A percentile compares a stretch with the other conserved stretches of the same genome.
phyloP scores from a whole-genome alignment of 257 asterid genomes.

The Nicotiana benthamiana region DNA sequence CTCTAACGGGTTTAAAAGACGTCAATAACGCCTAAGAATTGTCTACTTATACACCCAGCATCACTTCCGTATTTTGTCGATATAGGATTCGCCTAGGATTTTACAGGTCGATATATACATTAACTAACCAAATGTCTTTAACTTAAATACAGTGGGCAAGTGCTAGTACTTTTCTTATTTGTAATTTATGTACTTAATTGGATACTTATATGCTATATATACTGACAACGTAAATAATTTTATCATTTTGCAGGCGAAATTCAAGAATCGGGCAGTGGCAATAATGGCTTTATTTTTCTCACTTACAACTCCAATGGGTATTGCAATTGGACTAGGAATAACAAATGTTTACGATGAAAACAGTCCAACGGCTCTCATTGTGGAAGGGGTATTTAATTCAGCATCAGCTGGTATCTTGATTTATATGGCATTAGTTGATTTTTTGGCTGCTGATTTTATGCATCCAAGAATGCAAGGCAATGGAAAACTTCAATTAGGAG shows the following conservation, averaged over 20 bases:
- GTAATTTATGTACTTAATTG: not conserved
- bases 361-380: conserved; percentile 11
- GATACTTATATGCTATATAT: too few species aligned
- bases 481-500: conserved; percentile 13
- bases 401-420: conserved; percentile 15
- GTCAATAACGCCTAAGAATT: too few species aligned
- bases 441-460: conserved; percentile 13
- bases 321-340: conserved; percentile 2
- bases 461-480: conserved; percentile 14
- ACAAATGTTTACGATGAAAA: conserved; percentile 5
- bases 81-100: too few species aligned
- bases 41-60: too few species aligned
- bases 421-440: conserved; percentile 11
- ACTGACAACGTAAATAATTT: too few species aligned
- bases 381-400: conserved; percentile 7
- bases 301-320: conserved; percentile 11
- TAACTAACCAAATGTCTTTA: too few species aligned
- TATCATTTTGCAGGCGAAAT: not conserved
- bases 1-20: too few species aligned
- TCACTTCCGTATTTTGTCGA: too few species aligned
- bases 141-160: not conserved
- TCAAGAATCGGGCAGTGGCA: not conserved
- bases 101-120: too few species aligned
- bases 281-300: conserved; percentile 11
- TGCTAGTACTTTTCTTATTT: not conserved